Evolutionary conservation across 345 rosid genomes (phyloP).

Genomic region (Populus alba): DNA sequence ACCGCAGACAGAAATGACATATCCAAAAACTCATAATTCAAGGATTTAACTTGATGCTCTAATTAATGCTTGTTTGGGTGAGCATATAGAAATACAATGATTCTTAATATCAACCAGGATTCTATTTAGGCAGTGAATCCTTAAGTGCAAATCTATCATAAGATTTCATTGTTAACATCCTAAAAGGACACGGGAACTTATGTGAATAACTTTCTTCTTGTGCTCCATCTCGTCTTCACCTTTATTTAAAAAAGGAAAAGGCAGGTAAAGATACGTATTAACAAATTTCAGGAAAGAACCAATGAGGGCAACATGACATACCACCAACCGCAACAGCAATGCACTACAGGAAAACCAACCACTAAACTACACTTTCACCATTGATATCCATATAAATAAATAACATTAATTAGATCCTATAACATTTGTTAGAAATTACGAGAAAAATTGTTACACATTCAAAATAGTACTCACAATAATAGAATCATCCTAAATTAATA

Average conservation of each 20-base stretch:
- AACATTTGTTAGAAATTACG: slow-evolving; percentile 1
- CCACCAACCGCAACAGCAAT: slow-evolving; percentile 28
- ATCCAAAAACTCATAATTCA: slow-evolving; percentile 6
- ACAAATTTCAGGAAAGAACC: slow-evolving; percentile 21
- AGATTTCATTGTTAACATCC: slow-evolving; percentile 17
- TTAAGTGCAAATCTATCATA: slow-evolving; percentile 12
- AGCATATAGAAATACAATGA: background rate
- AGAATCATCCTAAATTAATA: background rate
- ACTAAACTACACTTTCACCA: slow-evolving; percentile 15
- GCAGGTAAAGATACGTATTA: background rate
- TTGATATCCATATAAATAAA: slow-evolving; percentile 9
- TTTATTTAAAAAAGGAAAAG: background rate
- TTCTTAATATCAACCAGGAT: background rate
- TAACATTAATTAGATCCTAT: background rate
- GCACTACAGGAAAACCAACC: slow-evolving; percentile 17
- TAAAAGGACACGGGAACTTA: slow-evolving; percentile 18
- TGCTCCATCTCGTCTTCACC: background rate
- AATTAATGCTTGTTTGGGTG: background rate
- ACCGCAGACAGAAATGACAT: background rate
- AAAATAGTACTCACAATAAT: background rate
- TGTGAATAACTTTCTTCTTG: slow-evolving; percentile 17
- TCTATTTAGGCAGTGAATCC: background rate
- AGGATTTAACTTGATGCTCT: background rate
- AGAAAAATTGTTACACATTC: background rate
- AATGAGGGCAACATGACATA: slow-evolving; percentile 27